phyloP scores from a whole-genome alignment of 768 basidiomycete genomes.

The Tylopilus vinaceipallidus region DNA sequence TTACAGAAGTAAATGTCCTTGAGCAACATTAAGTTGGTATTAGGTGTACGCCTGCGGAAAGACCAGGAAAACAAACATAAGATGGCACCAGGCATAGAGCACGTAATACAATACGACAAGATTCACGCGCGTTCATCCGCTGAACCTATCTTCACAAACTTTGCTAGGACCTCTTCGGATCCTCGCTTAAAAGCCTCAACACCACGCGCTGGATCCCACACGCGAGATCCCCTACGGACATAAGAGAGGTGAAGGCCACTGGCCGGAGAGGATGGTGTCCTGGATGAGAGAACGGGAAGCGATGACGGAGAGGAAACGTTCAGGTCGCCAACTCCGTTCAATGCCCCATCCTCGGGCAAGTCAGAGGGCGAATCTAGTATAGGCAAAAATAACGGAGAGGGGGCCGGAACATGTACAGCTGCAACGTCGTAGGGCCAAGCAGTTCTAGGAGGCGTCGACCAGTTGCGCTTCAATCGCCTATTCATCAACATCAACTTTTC shows the following conservation, averaged over 20 bases:
- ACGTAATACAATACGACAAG: not conserved
- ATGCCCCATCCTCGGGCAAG: conserved; percentile 5
- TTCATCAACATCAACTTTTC: conserved; percentile 25
- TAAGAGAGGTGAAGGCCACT: conserved; percentile 36
- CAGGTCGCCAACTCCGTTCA: conserved; percentile 5
- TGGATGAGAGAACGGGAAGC: conserved; percentile 51
- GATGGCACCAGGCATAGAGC: not conserved
- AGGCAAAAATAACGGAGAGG: conserved; percentile 1
- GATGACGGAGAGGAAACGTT: conserved; percentile 11
- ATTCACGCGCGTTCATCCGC: conserved; percentile 51
- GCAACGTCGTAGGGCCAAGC: not conserved
- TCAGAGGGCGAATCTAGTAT: conserved; percentile 23
- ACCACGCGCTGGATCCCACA: conserved; percentile 85
- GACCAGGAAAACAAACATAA: not conserved
- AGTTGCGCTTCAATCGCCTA: conserved; percentile 21
- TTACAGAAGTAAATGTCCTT: not conserved
- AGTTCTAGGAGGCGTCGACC: conserved; percentile 12
- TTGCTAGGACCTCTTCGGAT: conserved; percentile 82
- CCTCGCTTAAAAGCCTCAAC: conserved; percentile 85
- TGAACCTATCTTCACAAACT: conserved; percentile 78
- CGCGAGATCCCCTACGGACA: conserved; percentile 52
- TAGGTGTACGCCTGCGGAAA: not conserved
- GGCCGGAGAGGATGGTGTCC: conserved; percentile 50
- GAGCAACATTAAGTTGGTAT: conserved; percentile 1
- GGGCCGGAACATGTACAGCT: not conserved